These are phyloP conservation scores for Dendryphion nanum DNA, from an alignment of 2,329 filamentous ascomycete species.

Conservation along the genomic window DNA sequence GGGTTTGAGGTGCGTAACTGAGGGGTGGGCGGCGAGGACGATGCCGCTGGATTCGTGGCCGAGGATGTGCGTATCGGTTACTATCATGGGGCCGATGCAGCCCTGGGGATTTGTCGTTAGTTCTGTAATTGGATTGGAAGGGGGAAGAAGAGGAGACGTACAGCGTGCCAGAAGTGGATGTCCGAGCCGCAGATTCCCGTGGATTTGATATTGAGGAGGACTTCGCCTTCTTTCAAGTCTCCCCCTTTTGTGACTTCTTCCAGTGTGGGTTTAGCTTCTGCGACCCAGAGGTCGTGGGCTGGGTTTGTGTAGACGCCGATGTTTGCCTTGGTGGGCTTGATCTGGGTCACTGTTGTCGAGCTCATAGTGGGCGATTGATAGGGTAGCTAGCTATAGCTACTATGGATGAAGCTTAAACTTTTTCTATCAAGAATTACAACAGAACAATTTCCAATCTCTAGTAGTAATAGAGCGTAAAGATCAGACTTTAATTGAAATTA, in stretches of 20 bases:
- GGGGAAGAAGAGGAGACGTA: constrained; percentile 12
- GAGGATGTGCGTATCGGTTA: constrained; percentile 82
- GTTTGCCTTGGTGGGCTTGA: constrained; percentile 70
- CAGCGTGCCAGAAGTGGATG: constrained; percentile 96
- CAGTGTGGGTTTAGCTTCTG: constrained; percentile 70
- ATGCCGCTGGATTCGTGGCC: constrained; percentile 90
- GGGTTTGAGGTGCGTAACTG: constrained; percentile 72
- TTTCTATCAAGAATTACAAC: no score
- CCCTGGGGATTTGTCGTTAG: constrained; percentile 39
- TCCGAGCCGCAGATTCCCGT: constrained; percentile 97
- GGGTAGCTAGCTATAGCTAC: no score
- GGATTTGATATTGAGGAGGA: constrained; percentile 85
- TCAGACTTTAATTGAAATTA: no score
- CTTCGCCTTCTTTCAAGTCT: constrained; percentile 74
- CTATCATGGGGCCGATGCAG: constrained; percentile 94
- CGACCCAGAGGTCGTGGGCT: constrained; percentile 86
- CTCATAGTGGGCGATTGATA: no score
- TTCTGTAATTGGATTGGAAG: not conserved
- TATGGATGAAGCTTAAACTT: no score
- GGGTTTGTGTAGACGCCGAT: constrained; percentile 97
- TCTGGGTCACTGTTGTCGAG: constrained; percentile 34
- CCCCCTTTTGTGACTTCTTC: constrained; percentile 70
- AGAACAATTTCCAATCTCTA: no score
- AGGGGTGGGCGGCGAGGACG: constrained; percentile 76
- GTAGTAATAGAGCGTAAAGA: no score